Conservation (phyloP, 495 filamentous ascomycete genomes). For the Lasiosphaeria miniovina region DNA sequence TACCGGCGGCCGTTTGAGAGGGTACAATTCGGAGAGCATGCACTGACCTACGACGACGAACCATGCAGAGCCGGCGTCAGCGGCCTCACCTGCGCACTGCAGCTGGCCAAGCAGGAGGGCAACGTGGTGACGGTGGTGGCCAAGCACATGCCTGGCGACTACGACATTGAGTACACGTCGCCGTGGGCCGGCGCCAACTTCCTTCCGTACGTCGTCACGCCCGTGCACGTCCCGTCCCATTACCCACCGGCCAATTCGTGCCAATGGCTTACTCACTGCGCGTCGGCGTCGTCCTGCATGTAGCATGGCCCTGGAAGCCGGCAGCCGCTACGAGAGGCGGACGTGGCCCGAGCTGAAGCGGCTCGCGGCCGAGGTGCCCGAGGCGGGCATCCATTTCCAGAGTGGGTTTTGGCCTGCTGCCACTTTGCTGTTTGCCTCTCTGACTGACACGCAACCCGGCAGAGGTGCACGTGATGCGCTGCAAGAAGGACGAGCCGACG, state of each 20-base stretch:
- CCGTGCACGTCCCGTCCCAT: no score
- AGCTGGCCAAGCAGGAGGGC: constrained; percentile 69
- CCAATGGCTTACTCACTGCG: background rate
- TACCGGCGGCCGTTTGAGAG: background rate
- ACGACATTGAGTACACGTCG: constrained; percentile 93
- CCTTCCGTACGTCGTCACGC: constrained; percentile 59
- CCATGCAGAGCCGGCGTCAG: constrained; percentile 76
- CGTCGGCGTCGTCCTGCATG: background rate
- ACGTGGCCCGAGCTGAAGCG: constrained; percentile 66
- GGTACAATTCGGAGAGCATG: no score
- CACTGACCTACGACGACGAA: background rate
- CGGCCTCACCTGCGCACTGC: constrained; percentile 86
- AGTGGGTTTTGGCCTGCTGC: constrained; percentile 39
- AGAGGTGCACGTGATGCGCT: constrained; percentile 44
- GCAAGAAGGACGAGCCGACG: constrained; percentile 34
- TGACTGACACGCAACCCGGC: constrained; percentile 11
- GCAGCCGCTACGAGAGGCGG: constrained; percentile 58
- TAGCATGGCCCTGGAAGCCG: constrained; percentile 32
- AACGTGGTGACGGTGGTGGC: constrained; percentile 74
- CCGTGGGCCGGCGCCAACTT: constrained; percentile 96
- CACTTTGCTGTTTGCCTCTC: background rate
- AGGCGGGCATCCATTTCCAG: constrained; percentile 88
- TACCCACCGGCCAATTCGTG: background rate
- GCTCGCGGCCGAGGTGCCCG: constrained; percentile 69
- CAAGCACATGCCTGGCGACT: constrained; percentile 98